Conservation (phyloP, 306 rosid genomes). For the Hippophae gyantsensis region DNA sequence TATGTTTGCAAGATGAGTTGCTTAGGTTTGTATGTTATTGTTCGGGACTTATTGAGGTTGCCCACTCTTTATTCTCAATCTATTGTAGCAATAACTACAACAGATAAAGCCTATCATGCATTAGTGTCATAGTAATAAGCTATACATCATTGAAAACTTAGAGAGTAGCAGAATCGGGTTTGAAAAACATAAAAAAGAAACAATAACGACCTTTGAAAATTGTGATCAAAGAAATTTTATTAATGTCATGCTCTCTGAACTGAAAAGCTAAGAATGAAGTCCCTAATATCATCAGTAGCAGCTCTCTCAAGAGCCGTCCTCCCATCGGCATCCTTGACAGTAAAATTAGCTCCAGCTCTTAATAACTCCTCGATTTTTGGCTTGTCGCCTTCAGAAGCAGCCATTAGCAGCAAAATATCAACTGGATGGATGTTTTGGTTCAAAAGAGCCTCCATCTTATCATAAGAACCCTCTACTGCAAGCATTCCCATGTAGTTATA, state of each 20-base stretch:
- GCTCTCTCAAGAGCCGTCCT: constrained; percentile 75
- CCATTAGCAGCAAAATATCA: constrained; percentile 68
- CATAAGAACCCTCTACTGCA: constrained; percentile 87
- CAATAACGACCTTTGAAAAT: not conserved
- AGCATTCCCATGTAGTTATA: constrained; percentile 99
- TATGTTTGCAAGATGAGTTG: no score
- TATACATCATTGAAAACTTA: not conserved
- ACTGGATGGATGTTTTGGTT: constrained; percentile 76
- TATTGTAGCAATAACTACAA: no score
- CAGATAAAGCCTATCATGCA: no score
- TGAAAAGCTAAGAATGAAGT: constrained; percentile 63
- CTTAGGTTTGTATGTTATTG: no score
- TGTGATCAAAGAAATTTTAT: constrained; percentile 8
- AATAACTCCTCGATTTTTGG: constrained; percentile 86
- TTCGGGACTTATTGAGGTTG: no score
- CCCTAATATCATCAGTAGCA: constrained; percentile 45
- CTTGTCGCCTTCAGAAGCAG: constrained; percentile 79
- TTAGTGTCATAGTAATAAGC: no score
- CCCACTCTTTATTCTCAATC: no score
- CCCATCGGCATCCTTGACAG: constrained; percentile 61
- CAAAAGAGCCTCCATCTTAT: constrained; percentile 85
- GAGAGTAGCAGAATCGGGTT: not conserved
- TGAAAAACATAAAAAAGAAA: not conserved
- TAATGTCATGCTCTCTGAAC: constrained; percentile 49
- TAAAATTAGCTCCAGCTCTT: constrained; percentile 77